Evolutionary conservation across 73 alveolate genomes (phyloP), one percentile per base, ranked within the genome.

Genomic region (Effrenium voratum): DNA sequence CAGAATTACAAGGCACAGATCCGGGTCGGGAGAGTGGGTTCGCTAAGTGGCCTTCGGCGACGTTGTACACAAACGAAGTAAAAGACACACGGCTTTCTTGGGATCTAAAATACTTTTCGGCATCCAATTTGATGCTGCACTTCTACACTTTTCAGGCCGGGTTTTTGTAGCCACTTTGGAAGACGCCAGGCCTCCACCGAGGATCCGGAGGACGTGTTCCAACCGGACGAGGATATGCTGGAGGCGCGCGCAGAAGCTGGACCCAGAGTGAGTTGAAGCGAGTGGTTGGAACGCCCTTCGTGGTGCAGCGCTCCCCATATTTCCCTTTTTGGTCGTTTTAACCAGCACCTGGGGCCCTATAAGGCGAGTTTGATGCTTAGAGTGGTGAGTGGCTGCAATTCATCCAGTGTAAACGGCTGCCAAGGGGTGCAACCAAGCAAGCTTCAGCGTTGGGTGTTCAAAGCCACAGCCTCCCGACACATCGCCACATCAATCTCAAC

Each of bases 201-300:
- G 87, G 97, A 90, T 68, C 97, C 97, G 52, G 97, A 90, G 43
- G 97, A 90, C 38, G 97, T 90, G 59, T 90, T 90, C 76, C 97
- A 90, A 32, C 97, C 97, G 1, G 97, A 90, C 45, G 97, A 90
- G 41, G 97, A 90, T 46, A 90, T 90, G 86, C 46, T 90, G 73
- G 97, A 90, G 97, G 97, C 73, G 68, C 2, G 32, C n/a, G n/a
- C n/a, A n/a, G n/a, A n/a, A n/a, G n/a, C n/a, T n/a, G n/a, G n/a
- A n/a, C n/a, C n/a, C n/a, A n/a, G n/a, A n/a, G n/a, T n/a, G n/a
- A n/a, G n/a, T n/a, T n/a, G n/a, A n/a, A n/a, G n/a, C n/a, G n/a
- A n/a, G n/a, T n/a, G n/a, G n/a, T n/a, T n/a, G n/a, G n/a, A n/a
- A n/a, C n/a, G n/a, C n/a, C n/a, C n/a, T n/a, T n/a, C n/a, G n/a